phyloP scores from a whole-genome alignment of 1,284 basidiomycete genomes.

The Bjerkandera adusta region DNA sequence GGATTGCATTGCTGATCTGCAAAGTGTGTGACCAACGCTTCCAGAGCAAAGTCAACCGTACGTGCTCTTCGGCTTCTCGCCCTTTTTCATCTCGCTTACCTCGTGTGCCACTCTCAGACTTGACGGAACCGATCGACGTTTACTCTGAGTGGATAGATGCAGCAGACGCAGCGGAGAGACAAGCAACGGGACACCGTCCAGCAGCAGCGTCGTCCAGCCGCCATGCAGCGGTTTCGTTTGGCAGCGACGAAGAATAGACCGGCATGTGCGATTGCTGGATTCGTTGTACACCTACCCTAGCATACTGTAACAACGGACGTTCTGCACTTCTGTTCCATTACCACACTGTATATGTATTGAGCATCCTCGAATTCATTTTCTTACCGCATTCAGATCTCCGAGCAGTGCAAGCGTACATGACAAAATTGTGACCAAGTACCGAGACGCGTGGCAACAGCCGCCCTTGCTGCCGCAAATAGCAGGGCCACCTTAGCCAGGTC shows the following conservation, averaged over 20 bases:
- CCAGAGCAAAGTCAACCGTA: constrained; percentile 83
- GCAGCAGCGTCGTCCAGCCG: constrained; percentile 59
- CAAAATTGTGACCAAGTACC: neutral
- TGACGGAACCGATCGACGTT: constrained; percentile 87
- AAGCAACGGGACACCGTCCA: constrained; percentile 47
- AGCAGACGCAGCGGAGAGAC: constrained; percentile 78
- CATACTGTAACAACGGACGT: constrained; percentile 11
- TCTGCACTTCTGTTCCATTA: constrained; percentile 1
- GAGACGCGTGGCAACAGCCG: constrained; percentile 29
- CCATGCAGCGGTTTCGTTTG: constrained; percentile 34
- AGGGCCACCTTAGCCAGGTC: constrained; percentile 15
- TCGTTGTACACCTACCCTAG: no score
- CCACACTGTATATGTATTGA: constrained; percentile 5
- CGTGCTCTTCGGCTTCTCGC: constrained; percentile 34
- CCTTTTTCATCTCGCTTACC: constrained; percentile 7
- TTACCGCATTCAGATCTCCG: neutral
- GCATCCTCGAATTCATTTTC: neutral
- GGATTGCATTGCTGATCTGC: constrained; percentile 73
- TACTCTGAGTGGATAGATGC: constrained; percentile 94
- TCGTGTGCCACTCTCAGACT: constrained; percentile 41
- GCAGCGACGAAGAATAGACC: constrained; percentile 41
- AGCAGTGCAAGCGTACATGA: neutral
- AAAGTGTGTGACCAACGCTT: constrained; percentile 81
- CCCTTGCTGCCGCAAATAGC: constrained; percentile 14
- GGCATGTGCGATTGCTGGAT: no score